Evolutionary conservation across 192 early-diverging fungal species (phyloP), one percentile per base, ranked within the genome.

Genomic region (Podila minutissima): DNA sequence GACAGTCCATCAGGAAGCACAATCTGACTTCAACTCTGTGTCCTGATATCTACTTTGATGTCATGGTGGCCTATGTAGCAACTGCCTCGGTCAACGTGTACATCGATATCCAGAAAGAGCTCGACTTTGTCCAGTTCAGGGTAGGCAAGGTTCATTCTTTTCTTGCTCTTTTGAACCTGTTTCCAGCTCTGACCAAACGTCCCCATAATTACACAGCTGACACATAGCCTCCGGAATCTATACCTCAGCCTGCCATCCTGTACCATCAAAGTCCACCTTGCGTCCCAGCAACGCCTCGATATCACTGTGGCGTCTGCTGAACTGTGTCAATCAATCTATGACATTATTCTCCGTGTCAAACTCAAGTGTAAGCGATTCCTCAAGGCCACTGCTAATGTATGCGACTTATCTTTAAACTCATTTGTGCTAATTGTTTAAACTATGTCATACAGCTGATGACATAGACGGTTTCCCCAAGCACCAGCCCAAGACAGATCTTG

Each of bases 1-100:
- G 19, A n/a, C 6, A 22, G 19, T 53, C 19, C 20, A 20, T 37
- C 35, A 37, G 35, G 8, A 37, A 55, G 2, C 51, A 32, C n/a
- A 19, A 53, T 37, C 65, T 17, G 65, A 31, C 59, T 35, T 19
- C 2, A 26, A 58, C 2, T 2, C 17, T 12, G 15, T 20, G 12
- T 26, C 12, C 11, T 13, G 11, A 15, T 20, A 5, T 17, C 53
- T 11, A 10, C 31, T 11, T 10, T 38, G 5, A 17, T 15, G 2
- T 68, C 38, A 11, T 35, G n/a, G 12, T 29, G 15, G 0, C 22
- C 19, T 33, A 19, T 15, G 19, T 17, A 78, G 75, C 66, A 15
- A 67, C 61, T 24, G 69, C 75, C 17, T 71, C 75, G 1, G 69
- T 78, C 15, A 71, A 78, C 38, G 33, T 78, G 17, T 78, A 78